Base-by-base conservation (phyloP, 208 protist species). In the Trypanosoma mega region DNA sequence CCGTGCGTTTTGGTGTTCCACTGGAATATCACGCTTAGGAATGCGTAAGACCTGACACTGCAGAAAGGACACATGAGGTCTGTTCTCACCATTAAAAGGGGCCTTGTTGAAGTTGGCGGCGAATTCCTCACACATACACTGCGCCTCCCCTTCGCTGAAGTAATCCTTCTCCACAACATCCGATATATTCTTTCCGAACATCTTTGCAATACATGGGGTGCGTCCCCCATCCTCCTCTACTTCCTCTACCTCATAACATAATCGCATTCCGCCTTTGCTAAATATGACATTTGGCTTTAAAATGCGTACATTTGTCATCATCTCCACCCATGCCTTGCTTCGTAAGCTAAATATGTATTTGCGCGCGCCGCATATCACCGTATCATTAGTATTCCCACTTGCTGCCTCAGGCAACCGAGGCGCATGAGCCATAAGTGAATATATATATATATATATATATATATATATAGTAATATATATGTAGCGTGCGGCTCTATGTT, bases 91-190 rank as follows among this genome's bases (percentile, higher is more conserved):
- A 1, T 57, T 67, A 30, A 61, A 60, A 46, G 24, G 26, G 6
- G 74, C 14, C 44, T 72, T 74, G 57, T 94, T 94, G 61, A 90
- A 94, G 70, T 85, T 90, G 27, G 83, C 72, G 2, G 87, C 87
- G 51, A 92, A 94, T 44, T 79, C 77, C 33, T 92, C 84, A 63
- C 83, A 88, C 72, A 94, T 85, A 68, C 87, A 94, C 76, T 94
- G 87, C 34, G 87, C 82, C 56, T 79, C 78, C 18, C 83, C 87
- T 49, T 94, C 87, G 60, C 87, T 90, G 65, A 91, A 91, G 78
- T 94, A 94, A 56, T 94, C 87, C 72, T 76, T 76, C 66, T 94
- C 80, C 7, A 90, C 74, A 2, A 90, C 81, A 36, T 87, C 68
- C 33, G 52, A 68, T 36, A 94, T 81, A 52, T 88, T 76, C 37